A percentile compares a stretch with the other conserved stretches of the same genome.
These are phyloP conservation scores for Neonectria sp. DNA, from an alignment of 2,329 filamentous ascomycete species.

Conservation along the genomic window DNA sequence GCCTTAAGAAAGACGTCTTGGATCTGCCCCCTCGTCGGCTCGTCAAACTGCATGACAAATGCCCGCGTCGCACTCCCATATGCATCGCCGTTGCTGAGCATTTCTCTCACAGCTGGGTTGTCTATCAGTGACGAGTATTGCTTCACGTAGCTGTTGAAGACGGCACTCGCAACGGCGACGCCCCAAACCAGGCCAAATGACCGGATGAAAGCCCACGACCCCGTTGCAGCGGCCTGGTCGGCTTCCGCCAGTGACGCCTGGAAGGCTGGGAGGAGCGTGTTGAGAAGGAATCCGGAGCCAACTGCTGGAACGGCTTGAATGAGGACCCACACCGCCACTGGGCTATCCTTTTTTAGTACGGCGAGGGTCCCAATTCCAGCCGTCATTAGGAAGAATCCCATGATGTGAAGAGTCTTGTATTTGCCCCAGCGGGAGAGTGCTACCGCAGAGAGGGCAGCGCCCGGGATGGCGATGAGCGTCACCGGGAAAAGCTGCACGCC, in stretches of 20 bases:
- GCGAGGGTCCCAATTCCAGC: constrained; percentile 59
- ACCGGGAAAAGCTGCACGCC: constrained; percentile 53
- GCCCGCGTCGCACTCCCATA: constrained; percentile 46
- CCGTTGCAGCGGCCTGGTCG: constrained; percentile 54
- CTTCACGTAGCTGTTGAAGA: constrained; percentile 54
- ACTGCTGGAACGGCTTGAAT: constrained; percentile 57
- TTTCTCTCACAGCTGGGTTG: constrained; percentile 21
- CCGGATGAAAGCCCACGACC: constrained; percentile 60
- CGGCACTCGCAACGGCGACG: constrained; percentile 58
- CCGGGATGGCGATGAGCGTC: constrained; percentile 48
- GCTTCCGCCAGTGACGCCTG: constrained; percentile 54
- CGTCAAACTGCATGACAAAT: constrained; percentile 41
- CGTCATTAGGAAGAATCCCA: constrained; percentile 53
- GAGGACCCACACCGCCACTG: constrained; percentile 54
- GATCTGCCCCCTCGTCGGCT: constrained; percentile 37
- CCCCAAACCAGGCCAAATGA: constrained; percentile 61
- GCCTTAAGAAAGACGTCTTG: constrained; percentile 41
- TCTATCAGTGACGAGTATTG: constrained; percentile 41
- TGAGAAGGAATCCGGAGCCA: constrained; percentile 60
- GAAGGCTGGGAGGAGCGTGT: constrained; percentile 59
- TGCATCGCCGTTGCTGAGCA: constrained; percentile 44
- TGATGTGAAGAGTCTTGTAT: constrained; percentile 54
- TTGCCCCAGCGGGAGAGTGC: constrained; percentile 51
- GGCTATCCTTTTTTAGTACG: constrained; percentile 52
- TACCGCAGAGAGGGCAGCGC: constrained; percentile 44